Conservation (phyloP, 257 asterid species). For the Euphrasia confusa region DNA sequence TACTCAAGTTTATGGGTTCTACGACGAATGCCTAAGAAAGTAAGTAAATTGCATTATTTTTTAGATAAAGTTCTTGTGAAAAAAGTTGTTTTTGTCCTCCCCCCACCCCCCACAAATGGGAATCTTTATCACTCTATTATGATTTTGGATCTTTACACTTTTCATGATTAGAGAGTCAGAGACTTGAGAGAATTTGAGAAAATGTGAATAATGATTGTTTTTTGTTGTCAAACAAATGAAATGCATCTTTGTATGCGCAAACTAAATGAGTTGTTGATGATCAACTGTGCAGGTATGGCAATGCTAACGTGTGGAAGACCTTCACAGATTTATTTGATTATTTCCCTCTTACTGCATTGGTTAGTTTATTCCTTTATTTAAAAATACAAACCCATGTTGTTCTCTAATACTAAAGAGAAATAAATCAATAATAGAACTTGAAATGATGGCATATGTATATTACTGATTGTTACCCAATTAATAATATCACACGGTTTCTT, state of each 20-base stretch:
- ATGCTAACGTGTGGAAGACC: constrained; percentile 76
- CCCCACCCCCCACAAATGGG: neutral
- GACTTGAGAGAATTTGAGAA: neutral
- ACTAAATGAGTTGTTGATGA: constrained; percentile 15
- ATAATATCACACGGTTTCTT: no score
- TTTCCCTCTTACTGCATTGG: constrained; percentile 81
- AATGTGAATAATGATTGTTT: neutral
- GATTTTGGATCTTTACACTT: neutral
- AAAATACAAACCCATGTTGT: no score
- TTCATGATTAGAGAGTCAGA: neutral
- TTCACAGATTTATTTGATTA: constrained; percentile 75
- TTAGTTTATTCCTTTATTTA: constrained; percentile 30
- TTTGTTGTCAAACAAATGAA: constrained; percentile 2
- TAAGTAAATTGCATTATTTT: constrained; percentile 21
- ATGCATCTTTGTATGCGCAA: constrained; percentile 2
- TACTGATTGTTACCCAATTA: no score
- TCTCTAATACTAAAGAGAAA: no score
- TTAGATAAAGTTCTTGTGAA: neutral
- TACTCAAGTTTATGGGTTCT: constrained; percentile 42
- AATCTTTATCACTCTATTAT: neutral
- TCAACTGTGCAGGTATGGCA: constrained; percentile 55
- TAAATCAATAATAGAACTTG: no score
- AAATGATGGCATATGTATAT: no score
- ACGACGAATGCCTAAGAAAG: constrained; percentile 42
- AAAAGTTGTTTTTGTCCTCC: neutral